Percentiles rank a stretch among this genome's conserved stretches.
These are phyloP conservation scores for Aspergillus japonicus DNA, from an alignment of 2,329 filamentous ascomycete genomes.

Conservation along the genomic window DNA sequence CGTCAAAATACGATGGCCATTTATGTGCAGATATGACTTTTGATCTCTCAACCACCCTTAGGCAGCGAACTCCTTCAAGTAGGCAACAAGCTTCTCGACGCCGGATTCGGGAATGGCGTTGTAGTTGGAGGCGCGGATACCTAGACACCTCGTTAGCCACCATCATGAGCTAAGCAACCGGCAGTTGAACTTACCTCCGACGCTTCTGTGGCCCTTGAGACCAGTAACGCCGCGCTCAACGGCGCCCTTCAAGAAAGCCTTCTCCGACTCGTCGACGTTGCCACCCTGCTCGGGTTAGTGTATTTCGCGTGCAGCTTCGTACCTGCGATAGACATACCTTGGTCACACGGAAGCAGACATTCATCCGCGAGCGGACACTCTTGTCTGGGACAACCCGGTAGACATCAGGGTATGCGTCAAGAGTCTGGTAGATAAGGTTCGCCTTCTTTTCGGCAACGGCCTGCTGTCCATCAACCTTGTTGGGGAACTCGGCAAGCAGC, in stretches of 20 bases:
- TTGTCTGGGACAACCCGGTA: slow-evolving; percentile 79
- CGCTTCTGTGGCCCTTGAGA: slow-evolving; percentile 82
- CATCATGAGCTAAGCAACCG: not conserved
- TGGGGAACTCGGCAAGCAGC: slow-evolving; percentile 63
- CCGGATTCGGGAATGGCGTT: slow-evolving; percentile 67
- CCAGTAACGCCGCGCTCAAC: slow-evolving; percentile 69
- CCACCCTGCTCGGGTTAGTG: slow-evolving; percentile 47
- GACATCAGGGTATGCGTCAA: slow-evolving; percentile 71
- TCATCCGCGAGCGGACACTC: slow-evolving; percentile 79
- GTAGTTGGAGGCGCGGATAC: slow-evolving; percentile 81
- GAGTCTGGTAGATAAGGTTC: slow-evolving; percentile 67
- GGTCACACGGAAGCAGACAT: slow-evolving; percentile 84
- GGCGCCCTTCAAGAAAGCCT: slow-evolving; percentile 73
- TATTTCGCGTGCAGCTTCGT: not conserved
- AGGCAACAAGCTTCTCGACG: slow-evolving; percentile 43
- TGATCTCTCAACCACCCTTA: slow-evolving; percentile 2
- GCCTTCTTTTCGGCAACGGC: slow-evolving; percentile 73
- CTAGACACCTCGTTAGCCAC: slow-evolving; percentile 8
- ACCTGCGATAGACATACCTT: slow-evolving; percentile 27
- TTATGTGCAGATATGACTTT: not conserved
- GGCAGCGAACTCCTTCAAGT: slow-evolving; percentile 55
- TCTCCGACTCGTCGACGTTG: slow-evolving; percentile 66
- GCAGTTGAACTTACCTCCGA: slow-evolving; percentile 60
- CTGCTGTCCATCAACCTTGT: slow-evolving; percentile 75
- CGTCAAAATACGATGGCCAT: not conserved